These are phyloP conservation scores for Vitis vinifera DNA, from an alignment of 164 flowering plant genomes.

Conservation along the genomic window ASM3070453v1 NC_081809.1:4314501-4315000, in stretches of 20 bases:
- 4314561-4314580: neutral
- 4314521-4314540: neutral
- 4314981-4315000: neutral
- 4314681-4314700: neutral
- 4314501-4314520: too few relatives aligned
- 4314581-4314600: neutral
- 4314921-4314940: conserved; percentile 93
- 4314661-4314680: neutral
- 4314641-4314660: neutral
- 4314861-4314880: conserved; percentile 39
- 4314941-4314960: conserved; percentile 89
- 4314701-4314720: neutral
- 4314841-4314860: conserved; percentile 9
- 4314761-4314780: neutral
- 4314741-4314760: neutral
- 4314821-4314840: neutral
- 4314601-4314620: too few relatives aligned
- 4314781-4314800: neutral
- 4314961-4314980: conserved; percentile 10
- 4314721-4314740: neutral
- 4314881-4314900: conserved; percentile 95
- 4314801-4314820: neutral
- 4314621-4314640: too few relatives aligned
- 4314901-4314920: conserved; percentile 88
- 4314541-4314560: neutral